phyloP scores from a whole-genome alignment of 495 filamentous ascomycete species.

The Articulospora tetracladia region DNA sequence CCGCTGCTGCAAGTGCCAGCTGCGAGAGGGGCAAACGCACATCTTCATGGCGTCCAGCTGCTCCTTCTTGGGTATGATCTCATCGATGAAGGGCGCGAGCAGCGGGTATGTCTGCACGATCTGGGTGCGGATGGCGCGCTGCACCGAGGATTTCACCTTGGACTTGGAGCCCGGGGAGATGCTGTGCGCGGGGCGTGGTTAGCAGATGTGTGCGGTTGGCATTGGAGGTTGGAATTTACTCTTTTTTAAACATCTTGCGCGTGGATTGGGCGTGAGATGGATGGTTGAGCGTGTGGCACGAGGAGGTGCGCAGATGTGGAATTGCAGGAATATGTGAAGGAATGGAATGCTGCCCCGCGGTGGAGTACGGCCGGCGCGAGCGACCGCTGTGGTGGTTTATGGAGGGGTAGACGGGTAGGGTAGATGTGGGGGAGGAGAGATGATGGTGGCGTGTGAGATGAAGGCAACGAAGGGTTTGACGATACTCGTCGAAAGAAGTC shows the following conservation, averaged over 20 bases:
- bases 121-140: conserved; percentile 78
- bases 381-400: conserved; percentile 5
- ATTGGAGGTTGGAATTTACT: conserved; percentile 53
- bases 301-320: not conserved
- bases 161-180: conserved; percentile 77
- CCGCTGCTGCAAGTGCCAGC: not conserved
- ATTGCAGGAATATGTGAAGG: too few relatives aligned
- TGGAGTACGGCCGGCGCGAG: conserved; percentile 2
- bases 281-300: not conserved
- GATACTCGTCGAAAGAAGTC: too few relatives aligned
- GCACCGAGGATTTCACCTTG: conserved; percentile 96
- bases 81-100: conserved; percentile 85
- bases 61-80: conserved; percentile 93
- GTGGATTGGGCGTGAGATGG: not conserved
- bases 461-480: not conserved
- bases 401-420: not conserved
- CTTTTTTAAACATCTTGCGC: conserved; percentile 84
- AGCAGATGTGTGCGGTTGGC: not conserved
- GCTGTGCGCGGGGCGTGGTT: conserved; percentile 33
- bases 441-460: not conserved
- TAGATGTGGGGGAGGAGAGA: not conserved
- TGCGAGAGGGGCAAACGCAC: conserved; percentile 28
- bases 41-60: conserved; percentile 89
- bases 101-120: conserved; percentile 80
- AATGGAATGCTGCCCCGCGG: conserved; percentile 14